phyloP scores from a whole-genome alignment of 305 asterid species.

The Fraxinus nigra region DNA sequence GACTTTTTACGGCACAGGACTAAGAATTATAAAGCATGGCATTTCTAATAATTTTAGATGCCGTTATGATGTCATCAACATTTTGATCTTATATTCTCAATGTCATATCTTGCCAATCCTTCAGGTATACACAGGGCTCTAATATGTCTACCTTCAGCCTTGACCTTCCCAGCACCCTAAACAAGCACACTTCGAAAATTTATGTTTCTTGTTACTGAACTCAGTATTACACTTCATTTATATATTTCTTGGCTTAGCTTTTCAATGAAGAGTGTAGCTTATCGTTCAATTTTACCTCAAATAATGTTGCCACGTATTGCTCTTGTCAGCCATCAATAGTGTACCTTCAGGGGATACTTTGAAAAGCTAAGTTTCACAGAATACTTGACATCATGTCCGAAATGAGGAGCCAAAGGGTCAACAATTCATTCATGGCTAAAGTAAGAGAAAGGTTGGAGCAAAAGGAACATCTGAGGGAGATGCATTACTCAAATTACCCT shows the following conservation, averaged over 20 bases:
- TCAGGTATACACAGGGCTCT: background rate
- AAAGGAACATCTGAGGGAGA: background rate
- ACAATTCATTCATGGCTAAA: slow-evolving; percentile 4
- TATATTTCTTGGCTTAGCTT: background rate
- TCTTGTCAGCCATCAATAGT: background rate
- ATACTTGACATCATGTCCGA: background rate
- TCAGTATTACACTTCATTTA: background rate
- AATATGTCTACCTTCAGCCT: background rate
- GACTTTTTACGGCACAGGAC: background rate
- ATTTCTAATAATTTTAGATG: background rate
- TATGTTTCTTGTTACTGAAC: background rate
- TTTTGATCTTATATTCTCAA: background rate
- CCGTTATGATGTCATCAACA: background rate
- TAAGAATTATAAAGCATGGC: background rate
- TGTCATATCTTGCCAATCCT: background rate
- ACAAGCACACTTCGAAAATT: background rate
- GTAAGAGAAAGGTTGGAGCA: background rate
- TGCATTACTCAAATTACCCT: background rate
- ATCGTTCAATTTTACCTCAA: background rate
- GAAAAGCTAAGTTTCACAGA: background rate
- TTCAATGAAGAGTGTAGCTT: background rate
- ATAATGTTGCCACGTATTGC: background rate
- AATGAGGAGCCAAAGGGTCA: background rate
- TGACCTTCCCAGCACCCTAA: background rate
- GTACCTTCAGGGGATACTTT: background rate